Conservation (phyloP, 805 yeast species). For the Teunomyces funiuensis region DNA sequence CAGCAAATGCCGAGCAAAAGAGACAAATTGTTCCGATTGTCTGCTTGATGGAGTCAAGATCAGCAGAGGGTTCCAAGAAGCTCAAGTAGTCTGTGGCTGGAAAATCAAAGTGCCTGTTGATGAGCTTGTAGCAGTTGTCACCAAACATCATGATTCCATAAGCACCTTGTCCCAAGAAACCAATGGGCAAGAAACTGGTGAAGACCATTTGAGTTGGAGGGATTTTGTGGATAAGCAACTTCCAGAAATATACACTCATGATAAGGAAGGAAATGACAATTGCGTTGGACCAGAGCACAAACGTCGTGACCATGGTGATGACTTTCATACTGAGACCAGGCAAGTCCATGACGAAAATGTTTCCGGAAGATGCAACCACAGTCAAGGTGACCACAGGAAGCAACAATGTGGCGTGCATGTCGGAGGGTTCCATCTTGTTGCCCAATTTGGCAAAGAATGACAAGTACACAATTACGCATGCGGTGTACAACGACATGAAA, state of each 20-base stretch:
- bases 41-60: conserved; percentile 10
- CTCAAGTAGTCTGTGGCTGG: conserved; percentile 4
- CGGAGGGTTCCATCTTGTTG: conserved; percentile 18
- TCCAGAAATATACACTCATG: conserved; percentile 58
- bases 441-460: conserved; percentile 41
- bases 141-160: conserved; percentile 63
- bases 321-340: conserved; percentile 45
- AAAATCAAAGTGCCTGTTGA: not conserved
- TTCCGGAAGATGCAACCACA: conserved; percentile 74
- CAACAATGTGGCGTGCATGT: conserved; percentile 57
- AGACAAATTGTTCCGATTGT: conserved; percentile 13
- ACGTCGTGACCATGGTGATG: conserved; percentile 53
- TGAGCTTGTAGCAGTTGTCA: conserved; percentile 28
- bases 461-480: conserved; percentile 59
- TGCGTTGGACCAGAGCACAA: conserved; percentile 70
- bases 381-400: conserved; percentile 80
- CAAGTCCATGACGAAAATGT: conserved; percentile 45
- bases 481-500: conserved; percentile 51
- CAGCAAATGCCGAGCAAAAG: conserved; percentile 24
- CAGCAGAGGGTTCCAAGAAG: conserved; percentile 1
- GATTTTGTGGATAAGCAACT: conserved; percentile 54
- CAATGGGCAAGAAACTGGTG: conserved; percentile 76
- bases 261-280: conserved; percentile 53
- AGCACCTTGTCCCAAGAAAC: conserved; percentile 84
- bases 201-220: conserved; percentile 58